A percentile compares a stretch with the other conserved stretches of the same genome.
These are phyloP conservation scores for Apiospora malaysiana DNA, from an alignment of 2,329 filamentous ascomycete genomes.

Conservation along the genomic window DNA sequence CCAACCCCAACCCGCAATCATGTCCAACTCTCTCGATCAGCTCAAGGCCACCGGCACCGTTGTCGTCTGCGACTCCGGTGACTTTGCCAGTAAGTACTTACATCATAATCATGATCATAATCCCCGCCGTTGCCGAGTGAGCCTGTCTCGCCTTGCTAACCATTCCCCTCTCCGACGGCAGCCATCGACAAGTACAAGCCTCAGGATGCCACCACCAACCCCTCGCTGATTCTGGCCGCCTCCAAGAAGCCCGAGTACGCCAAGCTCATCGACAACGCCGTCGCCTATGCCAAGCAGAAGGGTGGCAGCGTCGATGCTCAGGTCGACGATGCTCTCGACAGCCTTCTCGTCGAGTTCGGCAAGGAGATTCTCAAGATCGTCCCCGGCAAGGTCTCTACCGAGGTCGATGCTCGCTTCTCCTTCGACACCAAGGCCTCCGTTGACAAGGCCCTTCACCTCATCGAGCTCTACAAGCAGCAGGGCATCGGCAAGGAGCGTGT, in stretches of 20 bases:
- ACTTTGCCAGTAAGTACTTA: conserved; percentile 74
- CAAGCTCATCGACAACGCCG: conserved; percentile 84
- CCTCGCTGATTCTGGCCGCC: conserved; percentile 95
- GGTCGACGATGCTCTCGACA: conserved; percentile 90
- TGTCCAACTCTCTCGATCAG: conserved; percentile 93
- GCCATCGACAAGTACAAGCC: conserved; percentile 99
- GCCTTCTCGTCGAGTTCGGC: conserved; percentile 96
- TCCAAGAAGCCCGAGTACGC: conserved; percentile 98
- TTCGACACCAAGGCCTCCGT: conserved; percentile 94
- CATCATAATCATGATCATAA: conserved; percentile 22
- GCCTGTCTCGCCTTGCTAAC: not conserved
- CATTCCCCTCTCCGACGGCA: conserved; percentile 45
- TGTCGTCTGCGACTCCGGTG: conserved; percentile 95
- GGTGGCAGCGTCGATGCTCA: conserved; percentile 69
- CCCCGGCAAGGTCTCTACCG: conserved; percentile 97
- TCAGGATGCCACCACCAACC: conserved; percentile 99
- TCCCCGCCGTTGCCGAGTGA: not conserved
- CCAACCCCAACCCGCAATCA: conserved; percentile 44
- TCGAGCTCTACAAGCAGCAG: conserved; percentile 94
- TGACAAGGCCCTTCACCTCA: conserved; percentile 95
- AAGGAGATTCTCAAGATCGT: conserved; percentile 97
- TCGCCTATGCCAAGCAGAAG: conserved; percentile 82
- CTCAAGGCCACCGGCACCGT: conserved; percentile 96
- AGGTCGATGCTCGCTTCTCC: conserved; percentile 95
- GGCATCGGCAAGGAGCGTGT: conserved; percentile 93